Evolutionary conservation across 768 basidiomycete genomes (phyloP).

Genomic region (Daedaleopsis nitida): DNA sequence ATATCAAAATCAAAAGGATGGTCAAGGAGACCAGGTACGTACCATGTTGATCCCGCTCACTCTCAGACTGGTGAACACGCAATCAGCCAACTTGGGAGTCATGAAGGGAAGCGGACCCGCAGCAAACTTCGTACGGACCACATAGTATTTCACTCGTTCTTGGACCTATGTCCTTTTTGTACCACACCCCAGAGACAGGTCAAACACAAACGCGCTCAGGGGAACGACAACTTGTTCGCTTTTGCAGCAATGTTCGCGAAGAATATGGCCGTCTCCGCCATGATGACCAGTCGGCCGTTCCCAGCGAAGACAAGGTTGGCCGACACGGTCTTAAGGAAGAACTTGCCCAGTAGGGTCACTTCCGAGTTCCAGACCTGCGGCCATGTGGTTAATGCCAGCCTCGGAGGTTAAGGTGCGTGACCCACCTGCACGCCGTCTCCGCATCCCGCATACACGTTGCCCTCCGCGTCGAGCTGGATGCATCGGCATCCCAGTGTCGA

Average conservation of each 20-base stretch:
- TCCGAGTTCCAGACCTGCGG: slow-evolving; percentile 52
- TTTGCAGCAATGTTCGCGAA: slow-evolving; percentile 38
- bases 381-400: not conserved
- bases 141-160: not conserved
- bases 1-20: slow-evolving; percentile 48
- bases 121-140: slow-evolving; percentile 46
- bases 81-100: slow-evolving; percentile 56
- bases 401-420: not conserved
- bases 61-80: not conserved
- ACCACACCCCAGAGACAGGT: not conserved
- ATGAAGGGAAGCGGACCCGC: slow-evolving; percentile 57
- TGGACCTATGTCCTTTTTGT: not conserved
- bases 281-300: slow-evolving; percentile 40
- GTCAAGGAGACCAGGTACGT: slow-evolving; percentile 60
- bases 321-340: slow-evolving; percentile 47
- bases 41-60: not conserved
- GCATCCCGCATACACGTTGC: slow-evolving; percentile 68
- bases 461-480: slow-evolving; percentile 63
- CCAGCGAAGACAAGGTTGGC: slow-evolving; percentile 46
- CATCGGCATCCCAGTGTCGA: slow-evolving; percentile 70
- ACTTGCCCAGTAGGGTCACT: slow-evolving; percentile 64
- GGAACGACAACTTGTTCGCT: slow-evolving; percentile 35
- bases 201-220: slow-evolving; percentile 6
- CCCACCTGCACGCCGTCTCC: slow-evolving; percentile 71
- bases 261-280: slow-evolving; percentile 42